Evolutionary conservation across 2,329 filamentous ascomycete species (phyloP).

Genomic region (Didymella sp.): DNA sequence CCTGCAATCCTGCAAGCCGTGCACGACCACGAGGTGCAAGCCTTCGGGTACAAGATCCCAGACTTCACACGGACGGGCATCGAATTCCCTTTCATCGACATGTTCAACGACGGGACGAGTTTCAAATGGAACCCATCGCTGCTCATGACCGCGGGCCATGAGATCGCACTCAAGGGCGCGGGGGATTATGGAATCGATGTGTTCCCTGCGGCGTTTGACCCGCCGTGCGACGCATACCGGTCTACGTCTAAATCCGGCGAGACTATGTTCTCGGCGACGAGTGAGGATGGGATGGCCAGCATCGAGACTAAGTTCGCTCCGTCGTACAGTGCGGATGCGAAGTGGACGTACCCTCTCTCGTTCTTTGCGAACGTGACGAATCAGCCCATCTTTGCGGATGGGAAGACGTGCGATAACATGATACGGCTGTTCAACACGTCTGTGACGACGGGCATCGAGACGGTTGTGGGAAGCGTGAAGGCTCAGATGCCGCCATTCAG

Average conservation of each 20-base stretch:
- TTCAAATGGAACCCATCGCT: slow-evolving; percentile 61
- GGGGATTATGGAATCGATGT: slow-evolving; percentile 56
- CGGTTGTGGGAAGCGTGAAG: slow-evolving; percentile 44
- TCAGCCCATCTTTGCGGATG: slow-evolving; percentile 58
- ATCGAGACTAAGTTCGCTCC: slow-evolving; percentile 28
- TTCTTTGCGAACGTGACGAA: slow-evolving; percentile 62
- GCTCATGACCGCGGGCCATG: slow-evolving; percentile 55
- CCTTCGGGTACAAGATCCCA: slow-evolving; percentile 52
- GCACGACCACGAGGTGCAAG: slow-evolving; percentile 60
- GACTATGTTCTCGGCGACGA: slow-evolving; percentile 34
- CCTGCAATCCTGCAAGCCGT: slow-evolving; percentile 60
- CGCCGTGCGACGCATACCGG: slow-evolving; percentile 60
- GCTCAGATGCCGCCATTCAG: slow-evolving; percentile 41
- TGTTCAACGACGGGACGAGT: slow-evolving; percentile 58
- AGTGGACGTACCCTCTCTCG: slow-evolving; percentile 48
- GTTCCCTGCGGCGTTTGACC: slow-evolving; percentile 55
- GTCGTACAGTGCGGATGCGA: not conserved
- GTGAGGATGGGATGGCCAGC: slow-evolving; percentile 16
- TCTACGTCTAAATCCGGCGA: not conserved
- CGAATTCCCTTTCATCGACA: slow-evolving; percentile 64
- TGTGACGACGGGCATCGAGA: slow-evolving; percentile 49
- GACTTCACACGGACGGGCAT: slow-evolving; percentile 61
- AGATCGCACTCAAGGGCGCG: slow-evolving; percentile 55
- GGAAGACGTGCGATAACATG: slow-evolving; percentile 54
- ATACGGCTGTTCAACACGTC: slow-evolving; percentile 57